Base-by-base conservation (phyloP, 2,329 filamentous ascomycete species). In the Microdochium nivale region DNA sequence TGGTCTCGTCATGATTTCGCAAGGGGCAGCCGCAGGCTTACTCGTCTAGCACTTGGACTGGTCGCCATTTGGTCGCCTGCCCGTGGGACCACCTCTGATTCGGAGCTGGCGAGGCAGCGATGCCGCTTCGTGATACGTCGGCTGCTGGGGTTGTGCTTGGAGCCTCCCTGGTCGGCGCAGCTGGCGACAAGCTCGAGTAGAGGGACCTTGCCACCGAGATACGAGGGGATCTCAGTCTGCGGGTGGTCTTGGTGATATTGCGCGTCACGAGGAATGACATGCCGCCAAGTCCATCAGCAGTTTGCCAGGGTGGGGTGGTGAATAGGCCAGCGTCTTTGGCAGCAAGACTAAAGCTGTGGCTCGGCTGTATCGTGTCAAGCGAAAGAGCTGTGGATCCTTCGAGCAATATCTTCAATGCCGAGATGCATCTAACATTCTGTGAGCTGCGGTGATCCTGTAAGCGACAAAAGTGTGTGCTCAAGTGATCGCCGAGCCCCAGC, bases 11-110 rank as follows among this genome's bases (percentile, higher is more conserved):
- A 24, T 25, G 16, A 11, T 13, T 32, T 1, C 11, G 24, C 25
- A n/a, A 32, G 46, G 43, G 13, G 25, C 32, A 24, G 27, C 44
- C 11, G 11, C 25, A 54, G 30, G 61, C 78, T 59, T 70, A 86
- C 82, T 86, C 81, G 64, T 86, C 82, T 16, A 86, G 67, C 24
- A 83, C 77, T 53, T 80, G 80, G 49, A 82, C 78, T 3, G 82
- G 81, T 54, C 83, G 75, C 82, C 81, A 86, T 67, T 76, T 73
- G 30, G 71, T 60, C 7, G 62, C 61, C 59, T 61, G 40, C 21
- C 40, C 40, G 3, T 44, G 64, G 53, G 56, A 64, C 62, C 57
- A 61, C 54, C 62, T 58, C 43, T 53, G 55, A 49, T 56, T 23
- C 49, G 44, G 49, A 56, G 55, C 62, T 61, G 51, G 52, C 60